Evolutionary conservation across 148 eudicot species (phyloP).

Genomic region (Beta vulgaris): DNA sequence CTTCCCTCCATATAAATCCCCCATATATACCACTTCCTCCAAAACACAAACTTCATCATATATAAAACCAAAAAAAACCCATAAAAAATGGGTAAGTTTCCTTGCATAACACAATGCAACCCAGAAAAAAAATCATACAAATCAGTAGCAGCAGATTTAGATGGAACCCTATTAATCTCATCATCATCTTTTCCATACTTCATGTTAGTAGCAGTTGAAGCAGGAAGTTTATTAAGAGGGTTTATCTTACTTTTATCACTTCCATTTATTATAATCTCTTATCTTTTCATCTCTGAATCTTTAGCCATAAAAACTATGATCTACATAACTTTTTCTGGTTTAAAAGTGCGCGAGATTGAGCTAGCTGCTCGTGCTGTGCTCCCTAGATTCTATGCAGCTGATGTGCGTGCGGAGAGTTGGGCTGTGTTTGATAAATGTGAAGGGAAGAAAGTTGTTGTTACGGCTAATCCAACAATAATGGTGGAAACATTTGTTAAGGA

Average conservation of each 20-base stretch:
- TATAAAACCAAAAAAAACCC: not conserved
- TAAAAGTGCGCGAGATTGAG: constrained; percentile 74
- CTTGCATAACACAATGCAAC: constrained; percentile 59
- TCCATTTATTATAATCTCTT: constrained; percentile 66
- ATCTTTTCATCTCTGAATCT: constrained; percentile 77
- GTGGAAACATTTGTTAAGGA: constrained; percentile 87
- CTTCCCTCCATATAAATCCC: constrained; percentile 3
- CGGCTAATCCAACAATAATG: constrained; percentile 89
- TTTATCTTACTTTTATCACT: constrained; percentile 62
- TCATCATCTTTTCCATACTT: constrained; percentile 86
- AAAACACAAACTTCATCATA: not conserved
- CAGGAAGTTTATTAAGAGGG: constrained; percentile 84
- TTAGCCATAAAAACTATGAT: constrained; percentile 77
- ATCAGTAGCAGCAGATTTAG: constrained; percentile 89
- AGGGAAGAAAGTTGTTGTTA: constrained; percentile 69
- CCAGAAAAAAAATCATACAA: constrained; percentile 30
- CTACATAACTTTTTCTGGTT: constrained; percentile 64
- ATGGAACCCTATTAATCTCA: constrained; percentile 75
- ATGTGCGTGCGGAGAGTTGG: constrained; percentile 78
- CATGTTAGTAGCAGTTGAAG: constrained; percentile 87
- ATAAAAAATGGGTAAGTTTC: constrained; percentile 35
- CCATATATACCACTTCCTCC: not conserved
- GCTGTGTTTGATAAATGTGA: constrained; percentile 63
- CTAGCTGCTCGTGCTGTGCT: constrained; percentile 81
- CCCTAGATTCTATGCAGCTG: constrained; percentile 79